phyloP scores from a whole-genome alignment of 2,329 filamentous ascomycete genomes.

The Pseudogymnoascus sp. region DNA sequence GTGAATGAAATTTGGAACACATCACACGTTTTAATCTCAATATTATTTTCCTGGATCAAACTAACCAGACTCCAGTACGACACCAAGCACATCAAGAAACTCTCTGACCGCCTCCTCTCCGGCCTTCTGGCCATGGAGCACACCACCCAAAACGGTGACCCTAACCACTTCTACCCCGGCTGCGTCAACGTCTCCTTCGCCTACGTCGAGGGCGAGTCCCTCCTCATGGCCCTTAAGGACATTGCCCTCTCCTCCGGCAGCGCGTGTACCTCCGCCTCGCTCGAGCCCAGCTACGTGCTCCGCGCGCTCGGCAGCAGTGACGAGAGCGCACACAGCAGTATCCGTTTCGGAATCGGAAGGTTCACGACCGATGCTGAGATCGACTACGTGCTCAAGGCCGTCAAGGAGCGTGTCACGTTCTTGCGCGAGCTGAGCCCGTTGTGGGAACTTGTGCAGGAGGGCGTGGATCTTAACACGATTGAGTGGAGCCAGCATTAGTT shows the following conservation, averaged over 20 bases:
- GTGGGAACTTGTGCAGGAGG: slow-evolving; percentile 97
- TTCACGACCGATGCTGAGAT: slow-evolving; percentile 95
- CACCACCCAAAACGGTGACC: slow-evolving; percentile 82
- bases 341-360: slow-evolving; percentile 92
- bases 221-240: slow-evolving; percentile 96
- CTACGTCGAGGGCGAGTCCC: slow-evolving; percentile 95
- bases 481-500: slow-evolving; percentile 91
- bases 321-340: slow-evolving; percentile 95
- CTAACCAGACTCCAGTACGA: slow-evolving; percentile 64
- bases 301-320: slow-evolving; percentile 92
- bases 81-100: slow-evolving; percentile 68
- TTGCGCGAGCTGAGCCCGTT: slow-evolving; percentile 88
- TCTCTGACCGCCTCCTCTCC: slow-evolving; percentile 77
- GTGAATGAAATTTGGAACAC: slow-evolving; percentile 46
- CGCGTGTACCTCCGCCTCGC: slow-evolving; percentile 91
- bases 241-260: slow-evolving; percentile 95
- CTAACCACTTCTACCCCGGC: slow-evolving; percentile 79
- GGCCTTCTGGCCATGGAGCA: slow-evolving; percentile 87
- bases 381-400: slow-evolving; percentile 93
- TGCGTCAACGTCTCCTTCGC: slow-evolving; percentile 98
- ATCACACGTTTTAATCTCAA: neutral
- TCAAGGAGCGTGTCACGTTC: slow-evolving; percentile 84
- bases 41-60: slow-evolving; percentile 23
- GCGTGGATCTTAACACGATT: slow-evolving; percentile 89
- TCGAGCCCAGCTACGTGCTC: slow-evolving; percentile 94